Percentiles rank a stretch among this genome's conserved stretches.
phyloP scores from a whole-genome alignment of 208 protist genomes.

The Naegleria fowleri region DNA sequence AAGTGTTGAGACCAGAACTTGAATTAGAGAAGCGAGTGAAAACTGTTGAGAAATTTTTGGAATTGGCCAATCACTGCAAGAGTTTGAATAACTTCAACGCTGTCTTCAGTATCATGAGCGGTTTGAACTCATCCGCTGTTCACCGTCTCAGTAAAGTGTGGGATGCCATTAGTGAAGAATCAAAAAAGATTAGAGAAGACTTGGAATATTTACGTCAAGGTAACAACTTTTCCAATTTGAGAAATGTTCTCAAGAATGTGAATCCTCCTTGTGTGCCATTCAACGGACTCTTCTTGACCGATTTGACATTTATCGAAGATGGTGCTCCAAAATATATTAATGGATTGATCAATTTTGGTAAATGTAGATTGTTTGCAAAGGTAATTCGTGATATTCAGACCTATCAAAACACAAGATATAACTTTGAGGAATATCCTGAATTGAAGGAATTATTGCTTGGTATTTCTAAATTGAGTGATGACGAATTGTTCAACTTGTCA shows the following conservation, averaged over 20 bases:
- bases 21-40: neutral
- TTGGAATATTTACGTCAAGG: neutral
- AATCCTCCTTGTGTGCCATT: conserved; percentile 47
- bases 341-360: conserved; percentile 29
- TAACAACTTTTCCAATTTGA: conserved; percentile 26
- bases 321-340: conserved; percentile 23
- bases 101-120: conserved; percentile 25
- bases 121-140: conserved; percentile 26
- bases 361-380: conserved; percentile 20
- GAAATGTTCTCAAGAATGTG: neutral
- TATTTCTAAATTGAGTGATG: neutral
- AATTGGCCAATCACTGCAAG: neutral
- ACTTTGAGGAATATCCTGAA: neutral
- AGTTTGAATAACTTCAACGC: conserved; percentile 42
- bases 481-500: conserved; percentile 13
- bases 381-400: conserved; percentile 36
- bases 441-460: neutral
- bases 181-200: neutral
- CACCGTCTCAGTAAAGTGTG: conserved; percentile 33
- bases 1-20: conserved; percentile 5
- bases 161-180: conserved; percentile 1
- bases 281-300: conserved; percentile 39
- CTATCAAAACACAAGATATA: conserved; percentile 22
- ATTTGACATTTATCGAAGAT: conserved; percentile 38
- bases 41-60: conserved; percentile 3